Percentiles rank a stretch among this genome's conserved stretches.
Conservation (phyloP, 1,284 basidiomycete genomes). For the Tetrapyrgos nigripes region DNA sequence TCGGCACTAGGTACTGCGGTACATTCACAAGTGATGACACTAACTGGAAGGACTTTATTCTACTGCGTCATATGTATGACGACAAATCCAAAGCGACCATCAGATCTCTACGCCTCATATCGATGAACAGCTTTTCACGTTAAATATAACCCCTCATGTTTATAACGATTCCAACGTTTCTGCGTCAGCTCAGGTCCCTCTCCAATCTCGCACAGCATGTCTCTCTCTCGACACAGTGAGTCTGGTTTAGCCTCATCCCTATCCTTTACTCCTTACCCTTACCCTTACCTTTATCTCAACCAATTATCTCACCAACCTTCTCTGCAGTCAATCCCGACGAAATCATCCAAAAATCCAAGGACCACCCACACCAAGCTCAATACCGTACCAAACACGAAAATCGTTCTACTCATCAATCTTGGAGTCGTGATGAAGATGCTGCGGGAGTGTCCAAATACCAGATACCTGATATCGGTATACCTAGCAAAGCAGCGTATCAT, state of each 20-base stretch:
- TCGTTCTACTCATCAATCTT: slow-evolving; percentile 38
- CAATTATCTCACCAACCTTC: too few relatives aligned
- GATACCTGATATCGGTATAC: slow-evolving; percentile 45
- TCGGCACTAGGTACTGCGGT: too few relatives aligned
- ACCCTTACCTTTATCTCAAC: neutral
- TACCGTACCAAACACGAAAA: slow-evolving; percentile 26
- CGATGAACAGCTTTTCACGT: too few relatives aligned
- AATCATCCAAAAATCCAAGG: slow-evolving; percentile 42
- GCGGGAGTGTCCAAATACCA: slow-evolving; percentile 45
- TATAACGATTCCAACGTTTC: too few relatives aligned
- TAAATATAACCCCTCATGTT: too few relatives aligned
- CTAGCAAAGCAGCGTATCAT: slow-evolving; percentile 55
- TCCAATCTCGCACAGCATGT: too few relatives aligned
- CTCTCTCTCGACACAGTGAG: slow-evolving; percentile 34
- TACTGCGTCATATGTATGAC: too few relatives aligned
- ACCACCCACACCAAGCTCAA: slow-evolving; percentile 44
- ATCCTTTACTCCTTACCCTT: neutral
- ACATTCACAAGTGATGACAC: too few relatives aligned
- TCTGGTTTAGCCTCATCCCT: neutral
- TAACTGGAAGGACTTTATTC: too few relatives aligned
- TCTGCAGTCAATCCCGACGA: slow-evolving; percentile 33
- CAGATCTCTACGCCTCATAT: too few relatives aligned
- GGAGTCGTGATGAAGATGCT: slow-evolving; percentile 48
- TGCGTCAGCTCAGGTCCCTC: too few relatives aligned
- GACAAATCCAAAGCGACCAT: too few relatives aligned